A percentile compares a stretch with the other conserved stretches of the same genome.
These are phyloP conservation scores for Fusarium ramigenum DNA, from an alignment of 2,329 filamentous ascomycete species.

Conservation along the genomic window DNA sequence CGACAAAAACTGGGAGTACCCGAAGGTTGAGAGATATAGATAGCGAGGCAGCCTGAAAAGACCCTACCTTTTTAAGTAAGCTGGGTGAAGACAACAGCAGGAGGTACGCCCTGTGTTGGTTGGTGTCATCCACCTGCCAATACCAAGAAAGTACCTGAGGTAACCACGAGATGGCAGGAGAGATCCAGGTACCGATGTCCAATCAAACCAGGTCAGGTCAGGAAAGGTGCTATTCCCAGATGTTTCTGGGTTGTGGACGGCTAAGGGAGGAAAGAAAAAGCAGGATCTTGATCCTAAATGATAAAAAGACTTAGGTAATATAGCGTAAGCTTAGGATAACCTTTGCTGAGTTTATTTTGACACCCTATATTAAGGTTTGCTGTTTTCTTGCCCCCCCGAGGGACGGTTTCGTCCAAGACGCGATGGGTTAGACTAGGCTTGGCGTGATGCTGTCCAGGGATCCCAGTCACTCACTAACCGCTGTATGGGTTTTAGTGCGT, in stretches of 20 bases:
- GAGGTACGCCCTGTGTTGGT: neutral
- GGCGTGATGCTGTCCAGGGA: constrained; percentile 22
- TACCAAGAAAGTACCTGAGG: constrained; percentile 20
- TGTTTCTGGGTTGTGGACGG: constrained; percentile 12
- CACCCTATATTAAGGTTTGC: too few species aligned
- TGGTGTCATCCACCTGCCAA: neutral
- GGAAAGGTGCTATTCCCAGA: constrained; percentile 28
- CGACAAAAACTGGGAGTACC: neutral
- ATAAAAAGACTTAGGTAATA: too few species aligned
- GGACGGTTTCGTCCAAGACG: constrained; percentile 30
- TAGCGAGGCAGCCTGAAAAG: neutral
- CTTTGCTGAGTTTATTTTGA: too few species aligned
- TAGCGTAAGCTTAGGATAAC: too few species aligned
- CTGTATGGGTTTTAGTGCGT: neutral
- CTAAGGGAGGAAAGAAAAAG: too few species aligned
- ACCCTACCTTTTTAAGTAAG: neutral
- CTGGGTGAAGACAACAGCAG: neutral
- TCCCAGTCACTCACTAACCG: constrained; percentile 16
- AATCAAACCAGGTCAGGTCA: constrained; percentile 16
- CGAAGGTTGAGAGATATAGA: too few species aligned
- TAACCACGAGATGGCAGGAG: neutral
- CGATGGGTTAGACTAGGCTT: constrained; percentile 25
- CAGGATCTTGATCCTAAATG: too few species aligned
- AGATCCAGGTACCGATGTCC: constrained; percentile 17
- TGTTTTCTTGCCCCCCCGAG: too few species aligned